phyloP scores from a whole-genome alignment of 164 flowering plant species.

The Euptelea pleiosperma region DNA sequence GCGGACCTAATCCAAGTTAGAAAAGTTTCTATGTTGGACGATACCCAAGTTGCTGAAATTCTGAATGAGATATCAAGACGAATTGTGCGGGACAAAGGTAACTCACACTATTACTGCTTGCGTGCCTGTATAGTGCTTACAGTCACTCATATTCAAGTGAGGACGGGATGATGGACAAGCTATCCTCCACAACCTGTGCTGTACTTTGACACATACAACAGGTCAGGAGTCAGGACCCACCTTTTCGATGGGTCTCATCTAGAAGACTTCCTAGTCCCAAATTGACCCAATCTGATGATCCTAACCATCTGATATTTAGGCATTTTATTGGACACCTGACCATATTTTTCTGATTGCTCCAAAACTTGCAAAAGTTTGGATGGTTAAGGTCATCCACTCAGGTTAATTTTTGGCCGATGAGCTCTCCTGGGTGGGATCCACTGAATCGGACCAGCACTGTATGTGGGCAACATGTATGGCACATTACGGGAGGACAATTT shows the following conservation, averaged over 20 bases:
- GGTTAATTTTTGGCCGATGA: background rate
- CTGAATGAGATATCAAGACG: slow-evolving; percentile 79
- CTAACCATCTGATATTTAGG: background rate
- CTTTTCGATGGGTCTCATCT: background rate
- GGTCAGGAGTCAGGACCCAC: background rate
- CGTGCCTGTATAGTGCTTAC: background rate
- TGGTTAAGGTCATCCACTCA: background rate
- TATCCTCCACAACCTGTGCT: background rate
- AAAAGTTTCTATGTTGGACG: slow-evolving; percentile 69
- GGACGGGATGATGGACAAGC: background rate
- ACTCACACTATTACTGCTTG: background rate
- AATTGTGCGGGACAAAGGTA: slow-evolving; percentile 86
- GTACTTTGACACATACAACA: background rate
- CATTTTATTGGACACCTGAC: background rate
- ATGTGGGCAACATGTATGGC: background rate
- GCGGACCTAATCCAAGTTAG: slow-evolving; percentile 71
- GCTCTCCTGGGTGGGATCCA: no score
- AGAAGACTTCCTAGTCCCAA: background rate
- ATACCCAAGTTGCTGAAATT: slow-evolving; percentile 69
- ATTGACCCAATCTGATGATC: background rate
- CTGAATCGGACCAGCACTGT: no score
- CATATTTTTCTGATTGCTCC: background rate
- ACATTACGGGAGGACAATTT: background rate
- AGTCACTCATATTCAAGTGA: background rate
- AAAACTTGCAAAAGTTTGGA: background rate